Percentiles rank a stretch among this genome's conserved stretches.
Conservation (phyloP, 495 filamentous ascomycete genomes). For the Entonaema liquescens region DNA sequence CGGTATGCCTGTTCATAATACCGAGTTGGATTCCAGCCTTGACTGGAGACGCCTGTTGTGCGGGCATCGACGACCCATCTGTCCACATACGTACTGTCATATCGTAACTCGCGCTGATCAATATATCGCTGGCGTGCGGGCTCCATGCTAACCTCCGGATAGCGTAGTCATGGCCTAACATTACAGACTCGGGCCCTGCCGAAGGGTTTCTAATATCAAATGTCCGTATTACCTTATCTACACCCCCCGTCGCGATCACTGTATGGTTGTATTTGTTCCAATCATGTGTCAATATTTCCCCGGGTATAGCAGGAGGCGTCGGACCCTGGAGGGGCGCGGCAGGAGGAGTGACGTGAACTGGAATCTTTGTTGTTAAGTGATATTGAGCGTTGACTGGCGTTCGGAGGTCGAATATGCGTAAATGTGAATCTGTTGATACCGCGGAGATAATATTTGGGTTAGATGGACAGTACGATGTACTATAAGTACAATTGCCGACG, state of each 20-base stretch:
- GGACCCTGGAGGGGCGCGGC: constrained; percentile 48
- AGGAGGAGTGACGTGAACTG: constrained; percentile 71
- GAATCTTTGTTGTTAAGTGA: constrained; percentile 79
- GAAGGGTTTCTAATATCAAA: constrained; percentile 84
- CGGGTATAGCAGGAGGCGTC: constrained; percentile 49
- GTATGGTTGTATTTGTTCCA: constrained; percentile 97
- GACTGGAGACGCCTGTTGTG: constrained; percentile 42
- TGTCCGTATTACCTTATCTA: constrained; percentile 85
- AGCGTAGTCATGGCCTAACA: constrained; percentile 90
- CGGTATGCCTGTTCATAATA: constrained; percentile 88
- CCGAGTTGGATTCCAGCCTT: constrained; percentile 76
- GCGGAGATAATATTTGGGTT: constrained; percentile 79
- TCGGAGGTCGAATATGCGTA: constrained; percentile 89
- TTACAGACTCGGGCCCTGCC: constrained; percentile 72
- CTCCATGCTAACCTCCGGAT: constrained; percentile 87
- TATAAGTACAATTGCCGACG: constrained; percentile 91
- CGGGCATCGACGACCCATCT: constrained; percentile 69
- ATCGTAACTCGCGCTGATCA: constrained; percentile 92
- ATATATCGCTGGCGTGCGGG: constrained; percentile 84
- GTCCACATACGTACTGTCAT: constrained; percentile 96
- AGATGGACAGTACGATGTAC: constrained; percentile 80
- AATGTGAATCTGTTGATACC: constrained; percentile 83
- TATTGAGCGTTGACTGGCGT: constrained; percentile 82
- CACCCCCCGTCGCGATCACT: constrained; percentile 84
- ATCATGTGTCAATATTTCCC: constrained; percentile 91